Conservation (phyloP, 2,329 filamentous ascomycete genomes). For the Helotiales sp. region DNA sequence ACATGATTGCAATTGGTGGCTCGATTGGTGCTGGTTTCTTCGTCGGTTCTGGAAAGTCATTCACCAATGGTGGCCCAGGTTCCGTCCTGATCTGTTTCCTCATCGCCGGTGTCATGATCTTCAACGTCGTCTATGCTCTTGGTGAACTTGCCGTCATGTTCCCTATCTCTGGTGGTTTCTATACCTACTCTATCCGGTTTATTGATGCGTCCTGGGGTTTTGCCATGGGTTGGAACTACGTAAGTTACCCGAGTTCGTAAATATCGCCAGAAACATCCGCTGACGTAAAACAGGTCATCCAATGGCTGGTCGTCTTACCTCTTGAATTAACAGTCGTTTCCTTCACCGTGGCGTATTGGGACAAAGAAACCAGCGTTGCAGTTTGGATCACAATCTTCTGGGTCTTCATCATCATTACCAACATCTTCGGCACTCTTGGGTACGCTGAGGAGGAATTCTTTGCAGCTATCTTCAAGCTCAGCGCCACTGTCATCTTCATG, state of each 20-base stretch:
- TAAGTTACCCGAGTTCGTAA: neutral
- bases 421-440: conserved; percentile 59
- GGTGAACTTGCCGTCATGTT: conserved; percentile 19
- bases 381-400: conserved; percentile 65
- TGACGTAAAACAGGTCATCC: conserved; percentile 37
- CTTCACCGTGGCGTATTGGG: conserved; percentile 60
- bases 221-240: conserved; percentile 18
- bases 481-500: conserved; percentile 65
- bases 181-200: conserved; percentile 17
- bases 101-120: conserved; percentile 14
- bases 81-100: conserved; percentile 16
- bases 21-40: conserved; percentile 21
- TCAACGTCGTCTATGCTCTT: conserved; percentile 17
- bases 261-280: neutral
- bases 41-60: conserved; percentile 13
- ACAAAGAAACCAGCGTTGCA: conserved; percentile 50
- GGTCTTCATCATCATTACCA: conserved; percentile 54
- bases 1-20: conserved; percentile 63
- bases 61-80: conserved; percentile 10
- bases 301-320: conserved; percentile 56
- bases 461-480: conserved; percentile 61
- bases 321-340: conserved; percentile 60
- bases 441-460: conserved; percentile 62
- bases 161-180: conserved; percentile 17
- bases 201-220: conserved; percentile 18